Evolutionary conservation across 768 basidiomycete species (phyloP), one percentile per base, ranked within the genome.

Genomic region (Russula emetica): DNA sequence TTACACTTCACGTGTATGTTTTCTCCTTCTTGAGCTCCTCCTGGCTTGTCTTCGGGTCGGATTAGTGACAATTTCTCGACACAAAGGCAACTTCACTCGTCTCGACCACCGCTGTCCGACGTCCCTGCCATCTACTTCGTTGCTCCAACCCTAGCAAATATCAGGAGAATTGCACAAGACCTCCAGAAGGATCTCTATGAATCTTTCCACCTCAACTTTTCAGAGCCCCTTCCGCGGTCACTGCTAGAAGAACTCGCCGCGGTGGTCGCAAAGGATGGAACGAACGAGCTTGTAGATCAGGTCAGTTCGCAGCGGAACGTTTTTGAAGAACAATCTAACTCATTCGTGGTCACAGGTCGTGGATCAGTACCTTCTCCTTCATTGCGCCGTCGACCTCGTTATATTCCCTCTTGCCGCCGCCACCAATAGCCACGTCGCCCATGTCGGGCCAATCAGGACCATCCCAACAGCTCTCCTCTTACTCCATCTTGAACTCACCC

Each of bases 81-180:
- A 98, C 38, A 22, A 44, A 47, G 95, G 67, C 97, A 98, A 79
- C 77, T 98, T 6, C 94, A 98, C 72, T 86, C 94, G 0, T 77
- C 84, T 40, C 83, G 97, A 62, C 97, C 97, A 30, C 83, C 94
- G 5, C 78, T 99, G 45, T 84, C 92, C 13, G 97, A 99, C 73
- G 97, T 99, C 1, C 97, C 97, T 20, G 94, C 97, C 1, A 83
- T 98, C 34, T 99, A 99, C 78, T 97, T 99, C 72, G 90, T 98
- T 56, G 83, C 94, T 0, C 96, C 97, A 0, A 96, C 93, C 2
- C 78, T 91, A 14, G 76, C 79, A 59, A 99, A 98, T 72, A 83
- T 98, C 69, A 81, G 83, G 63, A 83, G 96, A 65, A 96, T 99
- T 80, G 89, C 93, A 18, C 88, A 96, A 73, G 97, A 99, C 76